Conservation (phyloP, 495 filamentous ascomycete species). For the Tetracladium marchalianum region DNA sequence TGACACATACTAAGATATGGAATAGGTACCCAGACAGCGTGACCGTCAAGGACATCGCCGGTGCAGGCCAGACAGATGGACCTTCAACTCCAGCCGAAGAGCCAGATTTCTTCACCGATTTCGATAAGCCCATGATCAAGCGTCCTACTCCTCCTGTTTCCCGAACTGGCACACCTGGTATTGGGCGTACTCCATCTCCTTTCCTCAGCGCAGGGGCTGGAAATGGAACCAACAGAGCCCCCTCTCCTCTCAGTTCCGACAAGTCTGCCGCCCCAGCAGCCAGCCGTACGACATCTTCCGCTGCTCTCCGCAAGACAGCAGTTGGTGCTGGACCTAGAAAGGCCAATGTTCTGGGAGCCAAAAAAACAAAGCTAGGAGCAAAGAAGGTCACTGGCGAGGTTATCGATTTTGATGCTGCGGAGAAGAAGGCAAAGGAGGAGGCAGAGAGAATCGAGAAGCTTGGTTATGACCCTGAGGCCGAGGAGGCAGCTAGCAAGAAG, state of each 20-base stretch:
- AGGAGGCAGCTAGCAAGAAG: conserved; percentile 54
- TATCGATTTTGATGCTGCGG: conserved; percentile 94
- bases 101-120: conserved; percentile 92
- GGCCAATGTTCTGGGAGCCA: conserved; percentile 75
- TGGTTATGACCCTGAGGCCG: conserved; percentile 94
- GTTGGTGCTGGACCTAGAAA: conserved; percentile 55
- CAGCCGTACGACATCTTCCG: conserved; percentile 61
- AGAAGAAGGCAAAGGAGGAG: conserved; percentile 94
- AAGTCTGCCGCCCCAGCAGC: conserved; percentile 41
- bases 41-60: conserved; percentile 59
- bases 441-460: conserved; percentile 92
- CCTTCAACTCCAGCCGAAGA: conserved; percentile 67
- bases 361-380: conserved; percentile 81
- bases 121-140: conserved; percentile 97
- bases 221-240: conserved; percentile 54
- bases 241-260: conserved; percentile 69
- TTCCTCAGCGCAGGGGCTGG: conserved; percentile 62
- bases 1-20: background rate
- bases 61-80: conserved; percentile 49
- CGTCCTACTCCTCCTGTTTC: conserved; percentile 90
- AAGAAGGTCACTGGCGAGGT: conserved; percentile 74
- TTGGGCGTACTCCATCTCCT: conserved; percentile 76
- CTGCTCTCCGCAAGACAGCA: conserved; percentile 65
- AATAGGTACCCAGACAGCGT: conserved; percentile 78
- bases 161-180: conserved; percentile 75